A percentile compares a stretch with the other conserved stretches of the same genome.
These are phyloP conservation scores for Theileria annulata DNA, from an alignment of 169 alveolate genomes.

Conservation along the genomic window DNA sequence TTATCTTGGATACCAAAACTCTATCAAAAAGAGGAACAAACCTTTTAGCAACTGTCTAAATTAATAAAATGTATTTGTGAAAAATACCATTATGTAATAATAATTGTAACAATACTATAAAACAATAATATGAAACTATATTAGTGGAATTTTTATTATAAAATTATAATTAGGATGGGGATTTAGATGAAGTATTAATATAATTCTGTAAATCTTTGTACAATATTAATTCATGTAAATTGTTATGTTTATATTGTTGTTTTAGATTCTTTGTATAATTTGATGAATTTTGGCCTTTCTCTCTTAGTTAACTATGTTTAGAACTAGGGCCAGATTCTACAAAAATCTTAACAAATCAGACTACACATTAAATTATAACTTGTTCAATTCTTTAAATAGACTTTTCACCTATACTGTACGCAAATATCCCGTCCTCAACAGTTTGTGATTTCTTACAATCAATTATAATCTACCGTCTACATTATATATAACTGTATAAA, in stretches of 20 bases:
- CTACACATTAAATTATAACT: constrained; percentile 9
- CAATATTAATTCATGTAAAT: too few relatives aligned
- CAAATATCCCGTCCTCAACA: neutral
- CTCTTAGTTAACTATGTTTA: too few relatives aligned
- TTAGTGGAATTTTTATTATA: too few relatives aligned
- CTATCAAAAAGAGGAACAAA: constrained; percentile 83
- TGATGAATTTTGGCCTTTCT: too few relatives aligned
- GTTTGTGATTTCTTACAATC: neutral
- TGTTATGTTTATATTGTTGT: too few relatives aligned
- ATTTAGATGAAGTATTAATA: too few relatives aligned
- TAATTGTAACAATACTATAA: neutral
- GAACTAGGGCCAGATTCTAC: too few relatives aligned
- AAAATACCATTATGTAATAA: neutral
- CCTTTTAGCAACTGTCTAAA: constrained; percentile 70
- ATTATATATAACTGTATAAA: neutral
- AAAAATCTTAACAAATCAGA: neutral
- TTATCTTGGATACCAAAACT: constrained; percentile 78
- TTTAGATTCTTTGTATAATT: too few relatives aligned
- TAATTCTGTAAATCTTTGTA: too few relatives aligned
- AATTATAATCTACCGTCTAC: neutral
- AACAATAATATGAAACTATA: too few relatives aligned
- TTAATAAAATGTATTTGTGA: neutral
- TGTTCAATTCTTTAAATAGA: neutral
- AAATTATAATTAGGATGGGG: too few relatives aligned
- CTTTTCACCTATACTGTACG: neutral